These are phyloP conservation scores for Lophiotrema nucula DNA, from an alignment of 495 filamentous ascomycete species.

Conservation along the genomic window DNA sequence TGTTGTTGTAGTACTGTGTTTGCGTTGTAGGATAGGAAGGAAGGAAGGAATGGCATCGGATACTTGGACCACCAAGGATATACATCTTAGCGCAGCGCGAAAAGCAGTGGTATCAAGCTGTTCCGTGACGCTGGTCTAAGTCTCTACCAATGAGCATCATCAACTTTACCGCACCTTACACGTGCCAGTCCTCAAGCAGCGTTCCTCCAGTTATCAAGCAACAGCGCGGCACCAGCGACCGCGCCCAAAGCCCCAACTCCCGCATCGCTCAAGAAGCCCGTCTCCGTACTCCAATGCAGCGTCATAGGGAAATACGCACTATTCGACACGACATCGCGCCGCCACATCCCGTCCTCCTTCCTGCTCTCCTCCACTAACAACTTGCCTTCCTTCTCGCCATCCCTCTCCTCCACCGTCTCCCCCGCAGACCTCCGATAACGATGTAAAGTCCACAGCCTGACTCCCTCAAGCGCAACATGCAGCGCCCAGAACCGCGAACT, in stretches of 20 bases:
- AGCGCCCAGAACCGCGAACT: constrained; percentile 75
- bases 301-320: constrained; percentile 60
- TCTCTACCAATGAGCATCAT: too few species aligned
- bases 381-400: constrained; percentile 39
- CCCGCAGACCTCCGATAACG: constrained; percentile 36
- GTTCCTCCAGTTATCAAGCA: constrained; percentile 63
- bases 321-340: constrained; percentile 45
- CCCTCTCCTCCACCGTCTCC: constrained; percentile 35
- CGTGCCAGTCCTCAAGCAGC: too few species aligned
- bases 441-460: constrained; percentile 47
- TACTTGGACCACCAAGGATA: too few species aligned
- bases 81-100: too few species aligned
- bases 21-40: too few species aligned
- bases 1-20: too few species aligned
- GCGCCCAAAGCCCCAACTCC: constrained; percentile 63
- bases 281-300: constrained; percentile 78
- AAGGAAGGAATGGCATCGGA: too few species aligned
- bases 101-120: too few species aligned
- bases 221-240: constrained; percentile 64
- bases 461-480: constrained; percentile 74
- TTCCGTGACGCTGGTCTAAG: too few species aligned
- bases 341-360: constrained; percentile 45
- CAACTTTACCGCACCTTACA: too few species aligned
- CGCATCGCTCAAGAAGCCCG: constrained; percentile 60
- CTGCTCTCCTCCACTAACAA: constrained; percentile 35